Evolutionary conservation across 2,329 filamentous ascomycete genomes (phyloP), one percentile per base, ranked within the genome.

Genomic region (Penicillium crustosum): DNA sequence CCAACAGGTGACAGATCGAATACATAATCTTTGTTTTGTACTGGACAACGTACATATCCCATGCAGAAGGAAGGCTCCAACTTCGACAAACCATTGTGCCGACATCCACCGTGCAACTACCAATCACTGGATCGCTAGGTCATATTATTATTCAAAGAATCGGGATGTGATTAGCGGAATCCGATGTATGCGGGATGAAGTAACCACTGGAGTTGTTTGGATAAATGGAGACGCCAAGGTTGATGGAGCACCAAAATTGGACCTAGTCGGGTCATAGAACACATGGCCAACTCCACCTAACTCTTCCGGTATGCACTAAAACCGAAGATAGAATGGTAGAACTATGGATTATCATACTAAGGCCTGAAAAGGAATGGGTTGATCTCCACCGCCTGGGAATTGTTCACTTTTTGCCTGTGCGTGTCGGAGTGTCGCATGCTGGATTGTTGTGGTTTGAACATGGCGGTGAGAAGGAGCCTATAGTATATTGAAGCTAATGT

Each of bases 321-420:
- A 54, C 64, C 63, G 41, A 66, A 56, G 60, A 55, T 55, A 61
- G 62, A 62, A 66, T 63, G 63, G 58, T 55, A 43, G 58, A 59
- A 49, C 55, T 51, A 55, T 50, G 44, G 55, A 60, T 59, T 44
- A 44, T 45, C 55, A 43, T 45, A 36, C 55, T 58, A 58, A 58
- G 23, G 17, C 41, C 21, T 36, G 29, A 31, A 56, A 12, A 54
- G 57, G 57, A 59, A 57, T 61, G 61, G 49, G 53, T 12, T 29
- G 15, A 42, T 35, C 49, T 55, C 57, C 61, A 62, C 60, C 55
- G 48, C 27, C 38, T 36, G 10, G 19, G 29, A 25, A 15, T 23
- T 45, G 39, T 19, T 63, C 17, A 25, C 47, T 43, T 59, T 57
- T 35, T 36, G 21, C 42, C 39, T 55, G 54, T 57, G 52, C 38